Evolutionary conservation across 1,139 yeast species (phyloP), one percentile per base, ranked within the genome.

Genomic region (Kodamaea fungicola): DNA sequence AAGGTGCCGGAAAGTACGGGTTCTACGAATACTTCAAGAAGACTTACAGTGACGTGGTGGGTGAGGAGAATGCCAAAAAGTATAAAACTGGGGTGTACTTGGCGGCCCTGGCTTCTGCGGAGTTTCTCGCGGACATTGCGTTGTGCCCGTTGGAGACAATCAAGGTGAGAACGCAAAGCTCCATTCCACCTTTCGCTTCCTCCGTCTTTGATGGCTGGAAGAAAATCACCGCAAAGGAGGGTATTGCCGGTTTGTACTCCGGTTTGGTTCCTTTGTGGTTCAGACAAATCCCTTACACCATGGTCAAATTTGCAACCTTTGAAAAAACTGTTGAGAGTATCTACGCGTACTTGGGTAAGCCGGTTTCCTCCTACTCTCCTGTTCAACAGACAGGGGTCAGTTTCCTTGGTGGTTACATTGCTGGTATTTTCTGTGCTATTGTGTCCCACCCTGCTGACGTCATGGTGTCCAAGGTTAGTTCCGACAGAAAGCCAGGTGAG

Each of bases 361-460:
- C 74, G 19, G 65, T 51, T 30, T 56, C 61, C 28, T 49, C 57
- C 38, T 71, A 62, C 58, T 60, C 68, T 38, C 59, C 76, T 27
- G 45, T 76, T 37, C 83, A 84, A 57, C 96, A 90, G 67, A 90
- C 96, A 27, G 95, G 96, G 42, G 95, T 90, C 32, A 86, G 96
- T 22, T 90, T 90, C 70, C 71, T 80, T 40, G 96, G 95, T 62
- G 97, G 97, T 62, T 89, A 89, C 69, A 78, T 89, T 61, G 97
- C 97, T 22, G 97, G 97, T 80, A 82, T 90, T 42, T 79, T 88
- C 69, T 89, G 97, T 72, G 97, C 97, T 19, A 67, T 84, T 39
- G 94, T 88, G 12, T 89, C 96, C 19, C 97, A 90, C 63, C 97
- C 97, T 31, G 97, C 97, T 29, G 97, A 90, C 64, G 96, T 89